Evolutionary conservation across 805 yeast genomes (phyloP), one percentile per base, ranked within the genome.

Genomic region (Metschnikowia reukaufii): DNA sequence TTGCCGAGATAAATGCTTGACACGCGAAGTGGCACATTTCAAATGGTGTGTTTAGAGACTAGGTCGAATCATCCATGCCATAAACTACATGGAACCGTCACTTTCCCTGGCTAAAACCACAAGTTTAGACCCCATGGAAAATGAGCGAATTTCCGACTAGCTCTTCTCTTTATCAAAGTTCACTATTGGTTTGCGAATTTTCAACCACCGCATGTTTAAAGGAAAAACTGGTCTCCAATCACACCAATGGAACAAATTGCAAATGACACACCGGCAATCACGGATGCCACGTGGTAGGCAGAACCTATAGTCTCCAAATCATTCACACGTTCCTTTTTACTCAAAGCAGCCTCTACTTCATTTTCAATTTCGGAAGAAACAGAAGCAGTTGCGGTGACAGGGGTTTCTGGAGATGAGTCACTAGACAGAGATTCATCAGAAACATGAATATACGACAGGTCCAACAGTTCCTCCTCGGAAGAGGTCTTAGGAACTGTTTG

Each of bases 211-310:
- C 36, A 19, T 32, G 17, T 30, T 45, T 40, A 54, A 41, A 56
- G 44, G 31, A 52, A 50, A 33, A 40, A 49, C 36, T 36, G 50
- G 58, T 83, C 88, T 10, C 88, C 88, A 46, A 78, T 58, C 44
- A 79, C 70, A 12, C 88, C 88, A 51, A 83, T 60, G 9, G 73
- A 57, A 18, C 83, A 73, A 42, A 83, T 61, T 4, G 73, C 59
- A 44, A 81, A 76, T 0, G 82, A 76, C 10, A 66, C 50, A 7
- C 76, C 76, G 15, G 78, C 60, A 29, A 81, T 55, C 13, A 62
- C 64, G 7, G 76, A 65, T 3, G 79, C 76, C 20, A 68, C 55
- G 23, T 61, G 45, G 59, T 77, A 77, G 9, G 72, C 70, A 1
- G 61, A 44, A 44, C 64, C 62, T 21, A 80, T 49, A 4, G 51